Conservation (phyloP, 1,139 yeast species). For the Yamadazyma pseudoaaseri region DNA sequence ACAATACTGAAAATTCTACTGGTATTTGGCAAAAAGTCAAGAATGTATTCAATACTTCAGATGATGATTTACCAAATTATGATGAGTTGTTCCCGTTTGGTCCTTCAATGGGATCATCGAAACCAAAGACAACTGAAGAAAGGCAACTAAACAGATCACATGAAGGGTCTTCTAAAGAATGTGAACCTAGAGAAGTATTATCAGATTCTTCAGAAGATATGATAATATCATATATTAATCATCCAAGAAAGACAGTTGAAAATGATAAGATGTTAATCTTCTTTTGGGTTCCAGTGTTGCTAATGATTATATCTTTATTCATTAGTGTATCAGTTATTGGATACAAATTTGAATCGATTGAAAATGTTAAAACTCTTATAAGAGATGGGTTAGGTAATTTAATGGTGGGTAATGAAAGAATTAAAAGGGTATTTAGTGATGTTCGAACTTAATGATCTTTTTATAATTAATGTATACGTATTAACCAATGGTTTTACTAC, state of each 20-base stretch:
- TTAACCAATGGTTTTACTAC: background rate
- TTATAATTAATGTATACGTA: background rate
- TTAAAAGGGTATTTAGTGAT: constrained; percentile 51
- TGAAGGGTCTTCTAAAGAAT: background rate
- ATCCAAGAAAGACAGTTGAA: constrained; percentile 62
- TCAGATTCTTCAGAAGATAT: constrained; percentile 55
- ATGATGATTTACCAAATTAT: constrained; percentile 64
- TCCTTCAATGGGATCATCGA: constrained; percentile 26
- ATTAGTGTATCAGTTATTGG: constrained; percentile 54
- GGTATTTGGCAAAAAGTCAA: constrained; percentile 65
- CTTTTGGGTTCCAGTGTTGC: constrained; percentile 80
- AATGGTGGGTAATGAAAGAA: constrained; percentile 69
- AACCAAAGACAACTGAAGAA: constrained; percentile 38
- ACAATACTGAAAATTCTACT: constrained; percentile 6
- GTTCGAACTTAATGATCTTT: constrained; percentile 3
- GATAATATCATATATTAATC: constrained; percentile 55
- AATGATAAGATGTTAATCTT: constrained; percentile 85
- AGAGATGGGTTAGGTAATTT: constrained; percentile 58
- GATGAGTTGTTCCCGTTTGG: constrained; percentile 81
- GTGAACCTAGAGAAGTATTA: constrained; percentile 13
- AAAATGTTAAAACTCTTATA: constrained; percentile 43
- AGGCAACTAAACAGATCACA: constrained; percentile 24
- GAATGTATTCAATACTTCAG: constrained; percentile 50
- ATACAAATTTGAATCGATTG: constrained; percentile 38
- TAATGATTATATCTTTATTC: constrained; percentile 51